Evolutionary conservation across 2,329 filamentous ascomycete genomes (phyloP), one percentile per base, ranked within the genome.

Genomic region (Triangularia setosa): DNA sequence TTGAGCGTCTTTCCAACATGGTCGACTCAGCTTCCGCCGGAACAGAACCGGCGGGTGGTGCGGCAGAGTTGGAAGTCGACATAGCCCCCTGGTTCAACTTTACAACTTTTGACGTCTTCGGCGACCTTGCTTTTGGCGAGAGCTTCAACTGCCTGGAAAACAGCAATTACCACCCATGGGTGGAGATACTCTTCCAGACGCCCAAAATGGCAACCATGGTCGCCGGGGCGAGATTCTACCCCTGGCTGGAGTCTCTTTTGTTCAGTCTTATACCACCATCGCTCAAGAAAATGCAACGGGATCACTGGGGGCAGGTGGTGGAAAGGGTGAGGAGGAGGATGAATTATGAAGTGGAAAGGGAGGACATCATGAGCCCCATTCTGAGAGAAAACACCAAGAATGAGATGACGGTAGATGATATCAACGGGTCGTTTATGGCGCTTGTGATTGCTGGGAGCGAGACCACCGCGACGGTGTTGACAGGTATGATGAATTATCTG

Each of bases 371-470:
- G 64, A 61, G 60, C n/a, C 63, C 65, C 23, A 62, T 64, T 60
- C 33, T 65, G 30, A 52, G 62, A 23, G 48, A 44, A 55, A 30
- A 58, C 21, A n/a, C 40, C 27, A 52, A 60, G 23, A 56, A 60
- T 4, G 4, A 40, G 35, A 25, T 67, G 5, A 54, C 61, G 6
- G 27, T 66, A n/a, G 61, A 61, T 58, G 61, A 64, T 62, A 58
- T 67, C 25, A 57, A 65, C 28, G 60, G 40, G 12, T 65, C 64
- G 53, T 62, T 61, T 56, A 58, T 65, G 24, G 63, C 73, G 5
- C 67, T 78, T 1, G 73, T 83, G 25, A 70, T 79, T 12, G 81
- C 80, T 4, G 81, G 82, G 5, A 80, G 78, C 14, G 82, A 84
- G 70, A 84, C 82, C 3, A 82, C 81, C 1, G 79, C 81, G 0